Evolutionary conservation across 768 basidiomycete genomes (phyloP), one percentile per base, ranked within the genome.

Genomic region (Pleurotus sapidus): DNA sequence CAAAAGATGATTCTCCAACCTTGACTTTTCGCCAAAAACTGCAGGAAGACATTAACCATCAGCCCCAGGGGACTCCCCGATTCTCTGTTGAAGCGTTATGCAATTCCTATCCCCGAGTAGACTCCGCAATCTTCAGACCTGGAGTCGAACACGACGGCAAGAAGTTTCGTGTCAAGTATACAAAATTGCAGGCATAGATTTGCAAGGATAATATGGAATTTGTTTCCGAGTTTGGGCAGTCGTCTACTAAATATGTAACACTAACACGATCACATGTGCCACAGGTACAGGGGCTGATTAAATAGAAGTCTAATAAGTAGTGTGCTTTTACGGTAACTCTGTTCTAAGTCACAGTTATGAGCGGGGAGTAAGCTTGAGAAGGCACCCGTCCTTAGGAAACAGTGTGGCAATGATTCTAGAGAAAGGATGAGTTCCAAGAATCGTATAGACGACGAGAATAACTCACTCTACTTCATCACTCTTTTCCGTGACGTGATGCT

Each of bases 331-430:
- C 30, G 11, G 30, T 3, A 34, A 34, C 9, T 34, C 30, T 34
- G 11, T 9, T 11, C 9, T 34, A 3, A 4, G 14, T 12, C 51
- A 46, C 27, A 58, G 24, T 49, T 69, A 63, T 9, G 65, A 61
- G 51, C 88, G 84, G 27, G 92, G 88, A 2, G 82, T 79, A 63
- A 96, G 82, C 67, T 86, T 91, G 60, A 98, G 79, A 57, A 83
- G 72, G 64, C 93, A 93, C 43, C 92, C 93, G 66, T 98, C 95
- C 70, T 91, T 88, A 9, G 97, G 97, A 84, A 99, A 99, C 43
- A 98, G 73, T 18, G 94, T 97, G n/a, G 95, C 92, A 63, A 98
- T 93, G 61, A 98, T 93, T 49, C 91, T 93, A 57, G 3, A 15
- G 11, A 59, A 61, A 40, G 34, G 14, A 64, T 12, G 5, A 57